These are phyloP conservation scores for Grammothele lineata DNA, from an alignment of 768 basidiomycete genomes.

Conservation along the genomic window DNA sequence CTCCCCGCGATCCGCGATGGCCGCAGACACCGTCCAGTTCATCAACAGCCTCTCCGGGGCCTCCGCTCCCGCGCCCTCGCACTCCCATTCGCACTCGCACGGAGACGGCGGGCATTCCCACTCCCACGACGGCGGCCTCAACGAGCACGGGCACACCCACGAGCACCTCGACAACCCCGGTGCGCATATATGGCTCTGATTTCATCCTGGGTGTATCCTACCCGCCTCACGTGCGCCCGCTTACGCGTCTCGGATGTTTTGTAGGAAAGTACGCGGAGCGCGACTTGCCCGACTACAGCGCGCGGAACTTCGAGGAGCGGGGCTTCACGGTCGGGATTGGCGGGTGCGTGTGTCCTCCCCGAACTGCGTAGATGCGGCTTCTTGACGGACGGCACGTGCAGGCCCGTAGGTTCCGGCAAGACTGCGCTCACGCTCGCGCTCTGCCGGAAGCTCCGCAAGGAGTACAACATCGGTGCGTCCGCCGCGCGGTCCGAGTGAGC, in stretches of 20 bases:
- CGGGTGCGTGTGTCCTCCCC: slow-evolving; percentile 54
- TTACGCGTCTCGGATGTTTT: neutral
- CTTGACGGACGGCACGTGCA: too few relatives aligned
- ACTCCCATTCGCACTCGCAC: slow-evolving; percentile 51
- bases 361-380: neutral
- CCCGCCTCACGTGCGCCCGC: neutral
- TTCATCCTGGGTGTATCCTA: too few relatives aligned
- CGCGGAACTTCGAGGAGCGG: slow-evolving; percentile 83
- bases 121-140: slow-evolving; percentile 49
- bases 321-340: slow-evolving; percentile 99
- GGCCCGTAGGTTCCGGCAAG: slow-evolving; percentile 98
- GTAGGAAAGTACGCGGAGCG: slow-evolving; percentile 89
- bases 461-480: slow-evolving; percentile 87
- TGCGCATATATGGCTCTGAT: slow-evolving; percentile 22
- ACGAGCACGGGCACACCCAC: slow-evolving; percentile 93
- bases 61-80: slow-evolving; percentile 25
- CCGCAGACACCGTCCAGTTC: slow-evolving; percentile 48
- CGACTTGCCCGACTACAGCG: slow-evolving; percentile 85
- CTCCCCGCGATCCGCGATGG: too few relatives aligned
- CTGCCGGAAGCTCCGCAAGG: slow-evolving; percentile 72
- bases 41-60: slow-evolving; percentile 59
- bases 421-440: slow-evolving; percentile 91
- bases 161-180: slow-evolving; percentile 90
- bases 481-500: too few relatives aligned
- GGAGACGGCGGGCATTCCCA: slow-evolving; percentile 20